phyloP scores from a whole-genome alignment of 2,329 filamentous ascomycete species.

The Pseudogymnoascus sp. region DNA sequence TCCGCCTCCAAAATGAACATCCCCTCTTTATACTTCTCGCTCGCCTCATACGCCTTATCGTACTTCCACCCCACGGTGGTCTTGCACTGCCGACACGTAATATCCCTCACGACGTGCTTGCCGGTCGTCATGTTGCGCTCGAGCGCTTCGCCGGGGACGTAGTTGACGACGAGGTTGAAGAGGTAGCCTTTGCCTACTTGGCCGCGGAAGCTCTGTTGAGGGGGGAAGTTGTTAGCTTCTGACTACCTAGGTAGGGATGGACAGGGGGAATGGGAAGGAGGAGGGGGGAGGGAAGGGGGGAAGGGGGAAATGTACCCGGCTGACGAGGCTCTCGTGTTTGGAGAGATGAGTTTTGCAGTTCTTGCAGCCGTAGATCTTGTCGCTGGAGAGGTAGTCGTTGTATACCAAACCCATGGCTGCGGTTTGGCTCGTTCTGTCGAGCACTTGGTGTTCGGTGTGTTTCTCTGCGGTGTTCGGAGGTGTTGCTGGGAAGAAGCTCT shows the following conservation, averaged over 20 bases:
- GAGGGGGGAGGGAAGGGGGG: conserved; percentile 12
- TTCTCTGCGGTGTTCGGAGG: background rate
- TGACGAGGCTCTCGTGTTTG: conserved; percentile 94
- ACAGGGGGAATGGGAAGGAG: conserved; percentile 13
- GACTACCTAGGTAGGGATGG: conserved; percentile 1
- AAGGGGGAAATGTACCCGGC: conserved; percentile 56
- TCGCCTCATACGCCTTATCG: conserved; percentile 87
- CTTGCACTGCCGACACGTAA: conserved; percentile 83
- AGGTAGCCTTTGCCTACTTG: conserved; percentile 98
- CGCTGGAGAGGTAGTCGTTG: conserved; percentile 82
- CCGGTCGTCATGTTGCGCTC: conserved; percentile 99
- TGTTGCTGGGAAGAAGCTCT: background rate
- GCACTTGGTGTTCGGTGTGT: background rate
- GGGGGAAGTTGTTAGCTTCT: conserved; percentile 10
- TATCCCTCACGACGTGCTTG: conserved; percentile 88
- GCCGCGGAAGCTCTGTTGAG: conserved; percentile 85
- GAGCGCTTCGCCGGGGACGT: conserved; percentile 72
- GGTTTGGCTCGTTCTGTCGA: background rate
- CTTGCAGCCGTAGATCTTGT: conserved; percentile 88
- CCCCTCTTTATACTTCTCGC: conserved; percentile 97
- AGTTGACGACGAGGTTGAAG: conserved; percentile 90
- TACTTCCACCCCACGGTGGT: conserved; percentile 98
- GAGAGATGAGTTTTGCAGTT: conserved; percentile 92
- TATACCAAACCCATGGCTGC: conserved; percentile 75
- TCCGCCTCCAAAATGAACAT: conserved; percentile 96